Conservation (phyloP, 2,329 filamentous ascomycete genomes). For the Paracoccidioides lutzii region DNA sequence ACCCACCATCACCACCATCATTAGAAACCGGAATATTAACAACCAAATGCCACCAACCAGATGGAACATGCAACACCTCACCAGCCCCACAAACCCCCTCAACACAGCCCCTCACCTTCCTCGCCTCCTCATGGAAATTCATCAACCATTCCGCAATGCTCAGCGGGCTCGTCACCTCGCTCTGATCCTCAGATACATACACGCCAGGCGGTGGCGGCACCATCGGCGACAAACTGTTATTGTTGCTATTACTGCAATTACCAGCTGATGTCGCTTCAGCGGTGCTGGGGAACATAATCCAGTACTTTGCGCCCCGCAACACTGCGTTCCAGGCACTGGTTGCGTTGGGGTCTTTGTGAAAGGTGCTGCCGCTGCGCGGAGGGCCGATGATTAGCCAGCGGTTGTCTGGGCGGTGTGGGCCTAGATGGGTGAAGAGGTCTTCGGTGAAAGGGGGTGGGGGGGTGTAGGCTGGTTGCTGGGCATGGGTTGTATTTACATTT, state of each 20-base stretch:
- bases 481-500: neutral
- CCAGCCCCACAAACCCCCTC: slow-evolving; percentile 76
- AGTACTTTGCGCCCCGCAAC: slow-evolving; percentile 81
- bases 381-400: slow-evolving; percentile 90
- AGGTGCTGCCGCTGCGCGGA: slow-evolving; percentile 76
- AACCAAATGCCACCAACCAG: slow-evolving; percentile 94
- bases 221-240: neutral
- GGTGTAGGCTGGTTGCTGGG: slow-evolving; percentile 51
- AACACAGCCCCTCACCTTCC: slow-evolving; percentile 59
- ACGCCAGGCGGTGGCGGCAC: slow-evolving; percentile 68
- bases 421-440: slow-evolving; percentile 72
- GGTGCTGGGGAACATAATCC: slow-evolving; percentile 78
- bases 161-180: slow-evolving; percentile 83
- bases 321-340: slow-evolving; percentile 87
- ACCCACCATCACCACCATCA: neutral
- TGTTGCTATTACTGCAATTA: slow-evolving; percentile 6
- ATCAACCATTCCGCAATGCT: slow-evolving; percentile 96
- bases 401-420: slow-evolving; percentile 66
- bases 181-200: slow-evolving; percentile 75
- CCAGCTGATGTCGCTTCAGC: slow-evolving; percentile 26
- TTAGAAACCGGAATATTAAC: slow-evolving; percentile 74
- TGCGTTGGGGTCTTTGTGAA: slow-evolving; percentile 70
- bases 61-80: slow-evolving; percentile 84
- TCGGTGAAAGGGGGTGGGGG: slow-evolving; percentile 72
- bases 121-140: slow-evolving; percentile 73